Conservation (phyloP, 495 filamentous ascomycete species). For the Aspergillus indologenus region DNA sequence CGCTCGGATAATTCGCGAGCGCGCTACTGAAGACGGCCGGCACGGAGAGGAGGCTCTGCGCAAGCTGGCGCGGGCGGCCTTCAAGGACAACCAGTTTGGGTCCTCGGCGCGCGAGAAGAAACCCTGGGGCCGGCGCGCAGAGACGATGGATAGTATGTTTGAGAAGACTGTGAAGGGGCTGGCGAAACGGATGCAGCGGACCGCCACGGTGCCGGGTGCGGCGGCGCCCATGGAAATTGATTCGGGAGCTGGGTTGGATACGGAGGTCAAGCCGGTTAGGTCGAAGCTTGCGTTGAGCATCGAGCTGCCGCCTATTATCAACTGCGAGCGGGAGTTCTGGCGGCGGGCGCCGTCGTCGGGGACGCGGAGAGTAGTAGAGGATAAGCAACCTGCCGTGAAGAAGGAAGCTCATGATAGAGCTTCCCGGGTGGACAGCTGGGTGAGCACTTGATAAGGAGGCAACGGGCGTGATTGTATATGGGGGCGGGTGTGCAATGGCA, state of each 20-base stretch:
- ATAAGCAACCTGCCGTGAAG: slow-evolving; percentile 22
- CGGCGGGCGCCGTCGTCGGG: slow-evolving; percentile 30
- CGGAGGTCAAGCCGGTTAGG: slow-evolving; percentile 25
- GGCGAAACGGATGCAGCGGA: slow-evolving; percentile 34
- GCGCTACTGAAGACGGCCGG: slow-evolving; percentile 68
- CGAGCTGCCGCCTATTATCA: slow-evolving; percentile 48
- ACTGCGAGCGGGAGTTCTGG: slow-evolving; percentile 47
- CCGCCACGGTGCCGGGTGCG: slow-evolving; percentile 3
- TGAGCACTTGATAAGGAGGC: slow-evolving; percentile 28
- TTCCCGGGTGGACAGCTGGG: slow-evolving; percentile 30
- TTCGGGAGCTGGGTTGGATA: slow-evolving; percentile 23
- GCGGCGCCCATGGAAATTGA: slow-evolving; percentile 36
- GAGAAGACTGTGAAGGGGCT: slow-evolving; percentile 44
- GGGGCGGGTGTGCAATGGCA: background rate
- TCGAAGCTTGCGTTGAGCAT: slow-evolving; percentile 31
- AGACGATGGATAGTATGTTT: slow-evolving; percentile 50
- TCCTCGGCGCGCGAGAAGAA: slow-evolving; percentile 41
- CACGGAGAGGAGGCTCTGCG: slow-evolving; percentile 71
- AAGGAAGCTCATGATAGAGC: slow-evolving; percentile 22
- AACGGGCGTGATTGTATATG: background rate
- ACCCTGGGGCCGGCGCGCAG: slow-evolving; percentile 41
- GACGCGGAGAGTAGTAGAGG: slow-evolving; percentile 28
- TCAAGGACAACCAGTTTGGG: slow-evolving; percentile 40
- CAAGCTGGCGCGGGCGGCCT: slow-evolving; percentile 56
- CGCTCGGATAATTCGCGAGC: slow-evolving; percentile 67